Percentiles rank a stretch among this genome's conserved stretches.
Evolutionary conservation across 1,139 yeast species (phyloP).

Genomic region (Saccharomyces hybrid): DNA sequence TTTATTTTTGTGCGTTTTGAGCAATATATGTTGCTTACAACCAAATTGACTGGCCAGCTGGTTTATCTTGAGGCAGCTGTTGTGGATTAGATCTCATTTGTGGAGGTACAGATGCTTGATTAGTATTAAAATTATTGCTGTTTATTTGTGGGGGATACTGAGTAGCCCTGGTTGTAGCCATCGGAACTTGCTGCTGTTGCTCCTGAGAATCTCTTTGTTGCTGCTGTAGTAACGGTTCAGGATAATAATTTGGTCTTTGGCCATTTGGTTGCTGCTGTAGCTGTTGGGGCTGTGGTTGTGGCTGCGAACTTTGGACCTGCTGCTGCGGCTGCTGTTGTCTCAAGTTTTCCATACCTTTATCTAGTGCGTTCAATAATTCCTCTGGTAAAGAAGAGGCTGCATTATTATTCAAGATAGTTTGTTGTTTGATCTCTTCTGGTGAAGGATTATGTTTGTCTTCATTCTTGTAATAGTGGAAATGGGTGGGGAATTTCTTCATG

Average conservation of each 20-base stretch:
- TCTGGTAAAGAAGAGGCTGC: constrained; percentile 25
- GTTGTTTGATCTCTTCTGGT: constrained; percentile 32
- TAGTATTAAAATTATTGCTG: background rate
- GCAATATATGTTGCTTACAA: background rate
- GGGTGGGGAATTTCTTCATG: constrained; percentile 31
- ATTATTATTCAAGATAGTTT: constrained; percentile 23
- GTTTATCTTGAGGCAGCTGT: background rate
- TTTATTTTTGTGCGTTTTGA: background rate
- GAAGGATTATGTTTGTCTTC: constrained; percentile 31
- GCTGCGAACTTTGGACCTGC: constrained; percentile 9
- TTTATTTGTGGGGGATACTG: constrained; percentile 12
- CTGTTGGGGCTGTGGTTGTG: constrained; percentile 27
- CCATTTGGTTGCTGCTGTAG: constrained; percentile 42
- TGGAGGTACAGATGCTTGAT: background rate
- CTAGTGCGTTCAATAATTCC: constrained; percentile 26
- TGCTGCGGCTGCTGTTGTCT: constrained; percentile 17
- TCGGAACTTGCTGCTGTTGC: constrained; percentile 13
- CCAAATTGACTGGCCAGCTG: background rate
- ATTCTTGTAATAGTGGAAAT: constrained; percentile 31
- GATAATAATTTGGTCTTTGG: constrained; percentile 15
- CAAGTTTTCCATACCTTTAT: constrained; percentile 26
- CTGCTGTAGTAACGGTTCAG: constrained; percentile 22
- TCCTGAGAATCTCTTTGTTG: constrained; percentile 18
- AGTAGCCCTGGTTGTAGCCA: constrained; percentile 10
- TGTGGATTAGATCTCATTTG: background rate